Evolutionary conservation across 768 basidiomycete species (phyloP), one percentile per base, ranked within the genome.

Genomic region (Boletus pseudopeckii): DNA sequence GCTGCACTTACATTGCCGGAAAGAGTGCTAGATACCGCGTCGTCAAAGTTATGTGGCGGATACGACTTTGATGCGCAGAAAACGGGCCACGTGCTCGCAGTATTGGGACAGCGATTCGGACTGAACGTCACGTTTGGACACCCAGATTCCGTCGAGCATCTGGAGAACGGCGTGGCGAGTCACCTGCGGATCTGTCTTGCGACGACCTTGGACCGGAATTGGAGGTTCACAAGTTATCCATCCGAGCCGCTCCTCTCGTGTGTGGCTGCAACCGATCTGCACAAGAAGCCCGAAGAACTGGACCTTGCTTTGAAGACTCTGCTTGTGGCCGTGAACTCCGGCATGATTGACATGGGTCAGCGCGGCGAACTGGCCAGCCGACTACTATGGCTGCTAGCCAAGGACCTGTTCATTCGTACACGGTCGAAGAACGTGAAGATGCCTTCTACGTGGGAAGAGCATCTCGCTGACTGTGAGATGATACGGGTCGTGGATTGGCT

Each of bases 201-300:
- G 33, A 54, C 36, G 1, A 56, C 54, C 15, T 15, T 39, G 48
- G 52, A 55, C 33, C 45, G 56, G 14, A 37, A 43, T 6, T 57
- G 62, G 53, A 44, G 41, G 11, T 60, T 57, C 33, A 63, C 62
- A 14, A 39, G 22, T 11, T 55, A 62, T 43, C 55, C 63, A 15
- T 63, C 56, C 17, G 61, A 65, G n/a, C 52, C 61, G 5, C 14
- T 63, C 11, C 14, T 26, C 24, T 26, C 24, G 24, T 26, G 24
- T 5, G 24, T 26, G 24, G 24, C 24, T 26, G 24, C 24, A 26
- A 26, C 24, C 5, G 24, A 26, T 26, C 24, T 26, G 24, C 24
- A 26, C 24, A 26, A 26, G 24, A 26, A 26, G 24, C 24, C 24
- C 5, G 24, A 26, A 26, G 24, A 26, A 26, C 6, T 26, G 24